phyloP scores from a whole-genome alignment of 1,139 yeast genomes.

The Pichia sp. region DNA sequence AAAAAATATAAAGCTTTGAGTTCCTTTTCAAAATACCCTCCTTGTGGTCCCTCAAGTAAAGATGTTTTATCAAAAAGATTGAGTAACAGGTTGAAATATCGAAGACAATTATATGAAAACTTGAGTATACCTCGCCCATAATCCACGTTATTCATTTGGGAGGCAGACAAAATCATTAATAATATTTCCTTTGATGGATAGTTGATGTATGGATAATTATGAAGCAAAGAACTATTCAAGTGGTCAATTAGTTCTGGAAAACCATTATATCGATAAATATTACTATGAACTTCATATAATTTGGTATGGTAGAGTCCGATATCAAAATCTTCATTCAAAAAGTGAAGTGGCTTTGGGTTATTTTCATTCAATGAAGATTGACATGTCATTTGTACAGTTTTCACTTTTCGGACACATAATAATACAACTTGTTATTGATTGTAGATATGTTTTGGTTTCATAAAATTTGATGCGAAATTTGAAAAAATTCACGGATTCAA shows the following conservation, averaged over 20 bases:
- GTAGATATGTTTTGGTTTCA: no score
- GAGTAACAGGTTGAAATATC: slow-evolving; percentile 3
- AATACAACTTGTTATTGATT: no score
- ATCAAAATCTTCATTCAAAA: no score
- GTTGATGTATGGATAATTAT: slow-evolving; percentile 7
- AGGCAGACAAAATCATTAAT: slow-evolving; percentile 8
- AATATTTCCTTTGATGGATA: slow-evolving; percentile 10
- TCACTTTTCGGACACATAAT: no score
- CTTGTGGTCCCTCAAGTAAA: not conserved
- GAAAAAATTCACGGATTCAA: no score
- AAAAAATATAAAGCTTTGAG: slow-evolving; percentile 1
- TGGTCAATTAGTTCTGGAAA: slow-evolving; percentile 7
- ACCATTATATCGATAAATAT: slow-evolving; percentile 8
- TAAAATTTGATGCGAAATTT: no score
- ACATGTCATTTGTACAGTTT: no score
- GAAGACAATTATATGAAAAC: slow-evolving; percentile 4
- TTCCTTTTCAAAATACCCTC: slow-evolving; percentile 3
- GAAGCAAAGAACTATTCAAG: slow-evolving; percentile 4
- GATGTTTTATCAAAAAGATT: slow-evolving; percentile 1
- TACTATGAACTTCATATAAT: slow-evolving; percentile 7
- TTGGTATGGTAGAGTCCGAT: slow-evolving; percentile 3
- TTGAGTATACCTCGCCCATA: slow-evolving; percentile 1
- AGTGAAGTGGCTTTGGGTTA: no score
- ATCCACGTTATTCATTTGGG: slow-evolving; percentile 8
- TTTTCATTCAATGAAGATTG: no score